Evolutionary conservation across 1,284 basidiomycete genomes (phyloP).

Genomic region (Volvariella volvacea): DNA sequence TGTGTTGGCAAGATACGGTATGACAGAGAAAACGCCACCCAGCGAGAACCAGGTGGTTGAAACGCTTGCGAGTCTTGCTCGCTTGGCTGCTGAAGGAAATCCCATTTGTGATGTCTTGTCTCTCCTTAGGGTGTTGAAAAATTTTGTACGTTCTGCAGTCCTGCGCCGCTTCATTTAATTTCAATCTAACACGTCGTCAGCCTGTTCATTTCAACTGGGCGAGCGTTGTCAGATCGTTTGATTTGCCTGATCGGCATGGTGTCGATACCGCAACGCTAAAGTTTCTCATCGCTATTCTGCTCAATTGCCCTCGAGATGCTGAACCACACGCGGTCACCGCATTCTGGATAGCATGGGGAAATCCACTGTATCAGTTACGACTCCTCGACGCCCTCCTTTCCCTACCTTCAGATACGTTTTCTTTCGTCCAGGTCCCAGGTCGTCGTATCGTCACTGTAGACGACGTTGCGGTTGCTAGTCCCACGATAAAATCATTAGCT

Average conservation of each 20-base stretch:
- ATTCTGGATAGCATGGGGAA: constrained; percentile 81
- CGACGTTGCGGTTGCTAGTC: constrained; percentile 75
- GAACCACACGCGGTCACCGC: constrained; percentile 73
- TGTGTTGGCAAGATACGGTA: constrained; percentile 64
- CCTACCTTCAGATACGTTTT: constrained; percentile 85
- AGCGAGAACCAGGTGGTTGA: constrained; percentile 64
- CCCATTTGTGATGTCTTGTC: constrained; percentile 71
- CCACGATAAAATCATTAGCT: constrained; percentile 82
- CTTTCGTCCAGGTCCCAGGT: constrained; percentile 80
- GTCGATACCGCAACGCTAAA: constrained; percentile 82
- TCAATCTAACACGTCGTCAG: constrained; percentile 26
- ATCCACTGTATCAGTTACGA: constrained; percentile 81
- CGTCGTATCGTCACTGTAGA: constrained; percentile 80
- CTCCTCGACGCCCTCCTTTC: constrained; percentile 85
- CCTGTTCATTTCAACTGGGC: constrained; percentile 71
- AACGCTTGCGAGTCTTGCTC: constrained; percentile 57
- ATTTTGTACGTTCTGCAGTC: constrained; percentile 46
- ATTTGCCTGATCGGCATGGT: constrained; percentile 69
- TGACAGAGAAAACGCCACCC: constrained; percentile 64
- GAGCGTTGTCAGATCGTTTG: constrained; percentile 71
- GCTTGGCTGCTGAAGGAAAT: constrained; percentile 64
- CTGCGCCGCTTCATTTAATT: constrained; percentile 9
- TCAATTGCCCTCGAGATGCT: constrained; percentile 63
- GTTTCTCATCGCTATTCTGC: constrained; percentile 71
- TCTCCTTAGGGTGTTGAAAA: constrained; percentile 62